A percentile compares a stretch with the other conserved stretches of the same genome.
phyloP scores from a whole-genome alignment of 768 basidiomycete species.

The Calocybe cyanea region DNA sequence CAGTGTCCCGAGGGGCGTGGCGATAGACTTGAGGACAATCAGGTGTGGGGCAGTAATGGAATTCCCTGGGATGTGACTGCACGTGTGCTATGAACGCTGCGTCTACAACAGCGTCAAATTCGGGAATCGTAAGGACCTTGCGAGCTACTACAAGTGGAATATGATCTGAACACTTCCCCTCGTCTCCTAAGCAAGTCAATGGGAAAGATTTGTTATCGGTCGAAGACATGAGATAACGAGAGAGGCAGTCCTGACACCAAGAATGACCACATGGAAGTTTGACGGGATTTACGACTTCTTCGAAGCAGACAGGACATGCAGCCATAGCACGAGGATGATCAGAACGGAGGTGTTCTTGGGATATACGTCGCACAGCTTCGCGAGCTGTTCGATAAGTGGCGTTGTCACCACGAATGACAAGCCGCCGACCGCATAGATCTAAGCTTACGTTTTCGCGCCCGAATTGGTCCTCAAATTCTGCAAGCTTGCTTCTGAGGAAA shows the following conservation, averaged over 20 bases:
- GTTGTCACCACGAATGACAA: slow-evolving; percentile 57
- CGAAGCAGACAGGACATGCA: slow-evolving; percentile 70
- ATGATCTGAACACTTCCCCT: slow-evolving; percentile 51
- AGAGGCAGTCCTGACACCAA: slow-evolving; percentile 65
- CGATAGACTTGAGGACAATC: slow-evolving; percentile 78
- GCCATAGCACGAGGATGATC: slow-evolving; percentile 15
- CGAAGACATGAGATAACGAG: slow-evolving; percentile 54
- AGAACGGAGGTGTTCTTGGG: slow-evolving; percentile 20
- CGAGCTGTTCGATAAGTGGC: slow-evolving; percentile 38
- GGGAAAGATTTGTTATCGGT: slow-evolving; percentile 62
- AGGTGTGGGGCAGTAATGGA: slow-evolving; percentile 74
- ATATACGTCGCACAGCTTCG: slow-evolving; percentile 33
- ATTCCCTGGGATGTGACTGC: slow-evolving; percentile 55
- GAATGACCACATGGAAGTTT: slow-evolving; percentile 60
- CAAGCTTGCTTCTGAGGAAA: slow-evolving; percentile 45
- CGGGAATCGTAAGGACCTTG: slow-evolving; percentile 42
- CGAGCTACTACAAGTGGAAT: slow-evolving; percentile 54
- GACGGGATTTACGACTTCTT: slow-evolving; percentile 46
- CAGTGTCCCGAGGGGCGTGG: slow-evolving; percentile 39
- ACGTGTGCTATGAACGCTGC: slow-evolving; percentile 63
- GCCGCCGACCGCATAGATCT: slow-evolving; percentile 35
- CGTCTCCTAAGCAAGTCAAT: slow-evolving; percentile 65
- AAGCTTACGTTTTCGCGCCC: slow-evolving; percentile 57
- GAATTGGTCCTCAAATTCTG: slow-evolving; percentile 40
- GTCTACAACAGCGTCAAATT: slow-evolving; percentile 53